Conservation (phyloP, 345 rosid genomes). For the Salix arbutifolia region DNA sequence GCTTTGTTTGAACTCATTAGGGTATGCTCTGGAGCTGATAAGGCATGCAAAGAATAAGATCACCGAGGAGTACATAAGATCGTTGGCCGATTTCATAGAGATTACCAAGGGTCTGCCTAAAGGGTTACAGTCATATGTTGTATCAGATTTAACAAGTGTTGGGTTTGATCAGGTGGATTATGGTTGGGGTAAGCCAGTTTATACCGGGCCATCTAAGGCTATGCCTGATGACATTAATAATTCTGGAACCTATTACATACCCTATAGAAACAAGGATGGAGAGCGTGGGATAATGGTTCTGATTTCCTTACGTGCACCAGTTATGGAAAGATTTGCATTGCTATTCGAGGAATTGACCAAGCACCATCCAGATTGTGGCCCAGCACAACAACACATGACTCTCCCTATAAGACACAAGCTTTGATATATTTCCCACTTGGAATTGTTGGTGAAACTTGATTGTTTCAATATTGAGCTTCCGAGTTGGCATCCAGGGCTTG, state of each 20-base stretch:
- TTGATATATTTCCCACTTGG: too few relatives aligned
- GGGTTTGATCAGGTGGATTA: constrained; percentile 19
- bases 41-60: constrained; percentile 25
- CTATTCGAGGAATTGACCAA: too few relatives aligned
- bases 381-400: too few relatives aligned
- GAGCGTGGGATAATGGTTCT: constrained; percentile 17
- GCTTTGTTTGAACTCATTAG: constrained; percentile 17
- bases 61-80: constrained; percentile 20
- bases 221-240: neutral
- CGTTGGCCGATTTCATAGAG: constrained; percentile 15
- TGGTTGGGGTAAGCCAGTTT: constrained; percentile 25
- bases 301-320: constrained; percentile 7
- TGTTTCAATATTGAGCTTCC: too few relatives aligned
- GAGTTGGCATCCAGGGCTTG: too few relatives aligned
- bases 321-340: constrained; percentile 17
- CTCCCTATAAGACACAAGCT: too few relatives aligned
- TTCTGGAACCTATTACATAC: neutral
- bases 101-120: constrained; percentile 5
- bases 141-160: neutral
- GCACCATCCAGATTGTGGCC: too few relatives aligned
- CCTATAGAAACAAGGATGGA: constrained; percentile 8
- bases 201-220: constrained; percentile 14
- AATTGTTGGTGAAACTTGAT: too few relatives aligned
- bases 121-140: neutral
- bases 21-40: constrained; percentile 30